Percentiles rank a stretch among this genome's conserved stretches.
Evolutionary conservation across 2,329 filamentous ascomycete genomes (phyloP).

Genomic region (Monilinia aucupariae): DNA sequence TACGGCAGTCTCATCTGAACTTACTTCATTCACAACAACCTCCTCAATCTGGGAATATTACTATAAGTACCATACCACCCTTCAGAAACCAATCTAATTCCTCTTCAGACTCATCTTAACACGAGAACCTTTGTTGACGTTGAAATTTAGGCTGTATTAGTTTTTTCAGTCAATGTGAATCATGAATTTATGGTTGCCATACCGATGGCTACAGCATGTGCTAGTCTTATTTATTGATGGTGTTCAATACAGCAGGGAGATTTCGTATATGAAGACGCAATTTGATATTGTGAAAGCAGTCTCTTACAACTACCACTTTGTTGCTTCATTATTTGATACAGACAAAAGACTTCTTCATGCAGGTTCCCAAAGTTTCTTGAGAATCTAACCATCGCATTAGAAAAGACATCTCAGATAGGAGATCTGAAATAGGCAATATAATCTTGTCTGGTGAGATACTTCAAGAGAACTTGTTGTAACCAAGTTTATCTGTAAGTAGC

Average conservation of each 20-base stretch:
- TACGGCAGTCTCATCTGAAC: too few relatives aligned
- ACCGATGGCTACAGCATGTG: not conserved
- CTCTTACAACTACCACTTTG: not conserved
- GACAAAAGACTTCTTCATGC: not conserved
- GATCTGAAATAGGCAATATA: too few relatives aligned
- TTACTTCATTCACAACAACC: not conserved
- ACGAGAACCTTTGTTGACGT: not conserved
- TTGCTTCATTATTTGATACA: not conserved
- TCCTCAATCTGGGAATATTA: not conserved
- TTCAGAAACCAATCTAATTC: not conserved
- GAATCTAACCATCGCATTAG: fast-evolving
- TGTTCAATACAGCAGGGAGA: not conserved
- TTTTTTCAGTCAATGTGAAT: not conserved
- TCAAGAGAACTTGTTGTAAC: not conserved
- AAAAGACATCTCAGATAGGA: too few relatives aligned
- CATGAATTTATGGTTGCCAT: not conserved
- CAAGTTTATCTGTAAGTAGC: not conserved
- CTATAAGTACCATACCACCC: not conserved
- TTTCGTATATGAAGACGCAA: not conserved
- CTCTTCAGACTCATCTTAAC: not conserved
- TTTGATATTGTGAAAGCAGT: not conserved
- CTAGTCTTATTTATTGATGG: not conserved
- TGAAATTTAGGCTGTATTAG: not conserved
- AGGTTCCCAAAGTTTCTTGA: not conserved
- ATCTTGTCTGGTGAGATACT: not conserved